phyloP scores from a whole-genome alignment of 305 asterid species.

The Fraxinus paxiana region DNA sequence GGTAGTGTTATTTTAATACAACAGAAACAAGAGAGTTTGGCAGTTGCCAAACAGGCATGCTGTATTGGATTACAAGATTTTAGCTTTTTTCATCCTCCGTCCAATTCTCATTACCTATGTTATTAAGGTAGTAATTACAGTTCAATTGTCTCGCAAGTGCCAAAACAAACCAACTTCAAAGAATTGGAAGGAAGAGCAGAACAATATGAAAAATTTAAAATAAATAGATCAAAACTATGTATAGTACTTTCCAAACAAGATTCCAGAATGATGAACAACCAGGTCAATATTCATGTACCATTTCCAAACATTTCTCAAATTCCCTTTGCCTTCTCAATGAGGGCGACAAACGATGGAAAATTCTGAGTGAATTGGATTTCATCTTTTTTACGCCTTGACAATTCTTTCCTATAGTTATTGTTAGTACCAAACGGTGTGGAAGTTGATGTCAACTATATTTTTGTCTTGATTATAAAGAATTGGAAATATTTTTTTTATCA shows the following conservation, averaged over 20 bases:
- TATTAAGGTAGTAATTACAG: background rate
- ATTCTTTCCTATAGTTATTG: background rate
- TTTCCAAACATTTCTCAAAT: too few species aligned
- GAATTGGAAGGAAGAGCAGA: too few species aligned
- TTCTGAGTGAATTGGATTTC: background rate
- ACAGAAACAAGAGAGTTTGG: background rate
- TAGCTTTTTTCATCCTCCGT: background rate
- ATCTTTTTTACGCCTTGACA: background rate
- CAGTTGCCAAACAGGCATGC: background rate
- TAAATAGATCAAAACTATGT: background rate
- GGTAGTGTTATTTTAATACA: background rate
- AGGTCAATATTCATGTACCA: background rate
- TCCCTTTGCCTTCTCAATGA: too few species aligned
- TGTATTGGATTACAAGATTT: background rate
- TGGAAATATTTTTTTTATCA: background rate
- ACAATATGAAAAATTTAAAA: too few species aligned
- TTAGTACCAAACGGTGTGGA: background rate
- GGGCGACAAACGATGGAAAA: background rate
- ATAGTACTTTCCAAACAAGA: background rate
- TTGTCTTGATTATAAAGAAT: background rate
- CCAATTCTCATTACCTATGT: background rate
- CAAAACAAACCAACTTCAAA: too few species aligned
- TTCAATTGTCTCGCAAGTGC: too few species aligned
- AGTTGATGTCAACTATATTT: background rate
- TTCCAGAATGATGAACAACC: background rate